phyloP scores from a whole-genome alignment of 345 rosid genomes.

The Lepidium africanum region DNA sequence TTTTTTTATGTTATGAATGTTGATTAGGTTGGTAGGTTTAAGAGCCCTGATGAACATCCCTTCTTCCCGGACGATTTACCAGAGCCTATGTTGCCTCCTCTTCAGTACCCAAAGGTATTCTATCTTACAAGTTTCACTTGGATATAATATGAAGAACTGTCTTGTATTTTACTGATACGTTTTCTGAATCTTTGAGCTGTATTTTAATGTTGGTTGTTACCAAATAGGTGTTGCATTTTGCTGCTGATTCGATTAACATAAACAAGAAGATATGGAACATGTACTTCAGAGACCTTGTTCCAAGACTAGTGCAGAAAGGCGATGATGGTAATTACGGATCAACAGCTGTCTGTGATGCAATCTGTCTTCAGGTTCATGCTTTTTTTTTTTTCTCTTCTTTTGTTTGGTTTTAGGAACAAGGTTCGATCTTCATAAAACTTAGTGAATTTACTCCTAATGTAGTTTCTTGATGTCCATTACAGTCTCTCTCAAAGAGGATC shows the following conservation, averaged over 20 bases:
- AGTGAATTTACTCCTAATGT: not conserved
- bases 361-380: slow-evolving; percentile 64
- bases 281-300: slow-evolving; percentile 80
- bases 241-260: slow-evolving; percentile 68
- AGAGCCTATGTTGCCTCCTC: slow-evolving; percentile 65
- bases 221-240: slow-evolving; percentile 63
- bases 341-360: slow-evolving; percentile 86
- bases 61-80: slow-evolving; percentile 74
- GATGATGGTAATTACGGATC: slow-evolving; percentile 94
- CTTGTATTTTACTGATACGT: not conserved
- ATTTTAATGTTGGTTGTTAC: not conserved
- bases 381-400: not conserved
- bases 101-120: slow-evolving; percentile 65
- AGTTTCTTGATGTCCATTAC: not conserved
- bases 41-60: slow-evolving; percentile 91
- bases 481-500: slow-evolving; percentile 89
- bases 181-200: not conserved
- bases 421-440: not conserved
- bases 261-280: slow-evolving; percentile 70
- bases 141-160: not conserved
- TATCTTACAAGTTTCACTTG: not conserved
- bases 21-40: slow-evolving; percentile 68
- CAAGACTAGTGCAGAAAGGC: slow-evolving; percentile 68
- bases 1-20: not conserved
- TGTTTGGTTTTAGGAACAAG: not conserved